Evolutionary conservation across 1,284 basidiomycete species (phyloP), one percentile per base, ranked within the genome.

Genomic region (Tilletia walkeri): DNA sequence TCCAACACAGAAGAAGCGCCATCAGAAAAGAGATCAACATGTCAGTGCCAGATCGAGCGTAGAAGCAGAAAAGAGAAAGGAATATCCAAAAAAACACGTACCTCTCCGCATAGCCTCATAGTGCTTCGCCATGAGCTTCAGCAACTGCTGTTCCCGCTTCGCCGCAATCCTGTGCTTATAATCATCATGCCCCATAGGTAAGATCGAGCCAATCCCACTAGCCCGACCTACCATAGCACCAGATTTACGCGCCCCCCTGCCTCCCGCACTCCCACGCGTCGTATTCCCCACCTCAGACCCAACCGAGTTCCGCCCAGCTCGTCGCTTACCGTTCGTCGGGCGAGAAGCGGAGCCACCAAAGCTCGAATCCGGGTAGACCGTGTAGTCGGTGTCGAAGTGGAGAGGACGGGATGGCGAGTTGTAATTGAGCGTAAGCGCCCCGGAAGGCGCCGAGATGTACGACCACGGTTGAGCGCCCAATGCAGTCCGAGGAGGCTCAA

Each of bases 41-140:
- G 12, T 49, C 12, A 49, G 10, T 49, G 12, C 12, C 47, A 49
- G 47, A 30, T 1, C 24, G 24, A 30, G 24, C 24, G 24, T 30
- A 30, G 24, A 30, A 30, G 24, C 24, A 30, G 24, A 30, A 30
- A 30, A 30, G 24, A 30, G 24, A 30, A 3, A 45, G 14, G 41
- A 14, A 7, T 3, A 45, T 1, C 41, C 24, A 56, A 16, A n/a
- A 56, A 12, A 18, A 20, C 3, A 30, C 54, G 14, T 34, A 56
- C 54, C 54, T 56, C 54, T 56, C 10, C 54, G 54, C 20, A 34
- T 34, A 56, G 34, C 34, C 20, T 56, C 54, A 30, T 56, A 56
- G 20, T 56, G 34, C 10, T 56, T 56, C 20, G 54, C 54, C 20
- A 20, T 24, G 12, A 56, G 54, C 54, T 14, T n/a, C 54, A 30